A percentile compares a stretch with the other conserved stretches of the same genome.
These are phyloP conservation scores for Borovskyia barvae DNA, from an alignment of 208 protist species.

Conservation along the genomic window DNA sequence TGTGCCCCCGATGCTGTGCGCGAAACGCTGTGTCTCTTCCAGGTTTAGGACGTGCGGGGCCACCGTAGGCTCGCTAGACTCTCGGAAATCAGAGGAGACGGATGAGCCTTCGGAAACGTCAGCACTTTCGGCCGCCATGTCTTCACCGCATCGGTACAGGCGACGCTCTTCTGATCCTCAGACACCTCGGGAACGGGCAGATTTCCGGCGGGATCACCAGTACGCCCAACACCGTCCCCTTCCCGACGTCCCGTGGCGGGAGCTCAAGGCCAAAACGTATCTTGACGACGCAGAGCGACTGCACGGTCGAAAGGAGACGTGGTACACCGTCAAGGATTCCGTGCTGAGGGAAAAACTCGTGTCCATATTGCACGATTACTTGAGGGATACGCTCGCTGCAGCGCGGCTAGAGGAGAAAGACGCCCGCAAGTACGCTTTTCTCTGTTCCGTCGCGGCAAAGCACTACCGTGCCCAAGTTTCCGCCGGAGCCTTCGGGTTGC, in stretches of 20 bases:
- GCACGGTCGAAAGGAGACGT: constrained; percentile 85
- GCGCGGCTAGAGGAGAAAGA: constrained; percentile 57
- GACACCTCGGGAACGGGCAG: constrained; percentile 58
- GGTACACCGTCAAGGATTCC: constrained; percentile 57
- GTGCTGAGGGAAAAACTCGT: constrained; percentile 73
- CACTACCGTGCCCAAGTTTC: constrained; percentile 68
- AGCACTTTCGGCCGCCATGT: not conserved
- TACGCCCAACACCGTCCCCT: constrained; percentile 71
- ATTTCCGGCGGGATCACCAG: constrained; percentile 80
- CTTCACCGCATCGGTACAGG: constrained; percentile 31
- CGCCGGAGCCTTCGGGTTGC: constrained; percentile 44
- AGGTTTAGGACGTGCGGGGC: too few species aligned
- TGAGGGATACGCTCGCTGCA: constrained; percentile 67
- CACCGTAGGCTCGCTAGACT: too few species aligned
- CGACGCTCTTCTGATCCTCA: constrained; percentile 75
- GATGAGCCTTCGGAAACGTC: too few species aligned
- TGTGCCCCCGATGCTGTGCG: too few species aligned
- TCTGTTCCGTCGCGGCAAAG: constrained; percentile 47
- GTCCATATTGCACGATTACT: constrained; percentile 76
- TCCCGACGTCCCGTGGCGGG: constrained; percentile 70
- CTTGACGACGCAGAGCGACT: constrained; percentile 88
- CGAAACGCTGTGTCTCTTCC: too few species aligned
- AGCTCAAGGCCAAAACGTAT: constrained; percentile 71
- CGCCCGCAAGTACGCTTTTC: constrained; percentile 60
- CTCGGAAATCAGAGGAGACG: too few species aligned